A percentile compares a stretch with the other conserved stretches of the same genome.
phyloP scores from a whole-genome alignment of 2,329 filamentous ascomycete species.

The Magnaporthiopsis rhizophila region DNA sequence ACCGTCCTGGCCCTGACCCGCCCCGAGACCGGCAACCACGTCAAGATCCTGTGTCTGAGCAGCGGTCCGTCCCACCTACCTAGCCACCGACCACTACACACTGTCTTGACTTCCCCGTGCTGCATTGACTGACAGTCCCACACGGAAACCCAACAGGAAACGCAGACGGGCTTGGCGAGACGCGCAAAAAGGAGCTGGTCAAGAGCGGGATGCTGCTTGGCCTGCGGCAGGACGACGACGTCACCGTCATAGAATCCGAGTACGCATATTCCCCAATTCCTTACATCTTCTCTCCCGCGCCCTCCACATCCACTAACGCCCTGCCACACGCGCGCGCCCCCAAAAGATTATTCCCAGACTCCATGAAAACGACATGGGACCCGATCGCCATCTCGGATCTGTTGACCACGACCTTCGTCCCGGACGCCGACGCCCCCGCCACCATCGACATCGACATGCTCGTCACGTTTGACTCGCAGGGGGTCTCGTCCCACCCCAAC shows the following conservation, averaged over 20 bases:
- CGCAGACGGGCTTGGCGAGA: constrained; percentile 78
- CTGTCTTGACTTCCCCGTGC: neutral
- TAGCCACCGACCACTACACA: neutral
- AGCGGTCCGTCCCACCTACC: constrained; percentile 47
- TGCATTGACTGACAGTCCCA: neutral
- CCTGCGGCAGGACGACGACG: constrained; percentile 64
- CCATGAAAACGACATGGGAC: constrained; percentile 76
- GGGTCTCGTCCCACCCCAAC: constrained; percentile 86
- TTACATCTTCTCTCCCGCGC: too few species aligned
- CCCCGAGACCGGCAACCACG: constrained; percentile 74
- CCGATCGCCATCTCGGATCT: constrained; percentile 60
- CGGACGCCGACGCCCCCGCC: constrained; percentile 45
- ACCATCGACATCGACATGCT: constrained; percentile 72
- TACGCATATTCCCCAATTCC: constrained; percentile 24
- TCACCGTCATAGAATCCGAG: constrained; percentile 77
- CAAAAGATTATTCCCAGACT: constrained; percentile 68
- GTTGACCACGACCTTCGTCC: constrained; percentile 66
- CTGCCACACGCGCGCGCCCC: neutral
- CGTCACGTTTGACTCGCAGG: constrained; percentile 79
- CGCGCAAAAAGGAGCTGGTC: constrained; percentile 73
- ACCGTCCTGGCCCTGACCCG: constrained; percentile 76
- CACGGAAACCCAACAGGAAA: constrained; percentile 47
- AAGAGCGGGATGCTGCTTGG: constrained; percentile 74
- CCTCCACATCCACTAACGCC: neutral
- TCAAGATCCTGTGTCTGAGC: constrained; percentile 90